Evolutionary conservation across 192 early-diverging fungal species (phyloP), one percentile per base, ranked within the genome.

Genomic region (Rhizophagus clarus): DNA sequence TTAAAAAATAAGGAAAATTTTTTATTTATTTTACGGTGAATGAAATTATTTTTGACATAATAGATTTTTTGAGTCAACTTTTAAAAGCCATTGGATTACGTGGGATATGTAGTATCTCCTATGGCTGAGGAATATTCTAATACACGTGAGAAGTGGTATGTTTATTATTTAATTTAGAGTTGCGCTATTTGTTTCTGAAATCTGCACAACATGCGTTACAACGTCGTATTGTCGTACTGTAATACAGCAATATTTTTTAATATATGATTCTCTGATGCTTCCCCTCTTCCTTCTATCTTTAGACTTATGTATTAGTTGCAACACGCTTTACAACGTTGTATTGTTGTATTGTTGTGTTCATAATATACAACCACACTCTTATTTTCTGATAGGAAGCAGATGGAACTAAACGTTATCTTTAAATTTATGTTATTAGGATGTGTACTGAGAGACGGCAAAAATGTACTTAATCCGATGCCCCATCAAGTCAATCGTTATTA

Each of bases 121-220:
- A 87, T 95, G 10, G 94, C 94, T 3, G 89, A 95, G 64, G 89
- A 88, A 42, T 90, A 93, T 2, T 82, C 95, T n/a, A n/a, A n/a
- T 81, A 95, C 95, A 74, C 87, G 90, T 81, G 93, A 92, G 26
- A 94, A 97, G 91, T 97, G 95, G 95, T 92, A 86, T 56, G 71
- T 37, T 47, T 20, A 6, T 10, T 77, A 40, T 24, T 70, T 31
- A 42, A n/a, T n/a, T n/a, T n/a, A n/a, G n/a, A n/a, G n/a, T n/a
- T n/a, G n/a, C n/a, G n/a, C n/a, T n/a, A n/a, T n/a, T n/a, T n/a
- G n/a, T n/a, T n/a, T n/a, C n/a, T n/a, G n/a, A n/a, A n/a, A n/a
- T n/a, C n/a, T n/a, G n/a, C n/a, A n/a, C n/a, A n/a, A n/a, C n/a
- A n/a, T n/a, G n/a, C n/a, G n/a, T n/a, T n/a, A n/a, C n/a, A n/a